Conservation (phyloP, 179 eudicot genomes). For the Spergularia azorica region DNA sequence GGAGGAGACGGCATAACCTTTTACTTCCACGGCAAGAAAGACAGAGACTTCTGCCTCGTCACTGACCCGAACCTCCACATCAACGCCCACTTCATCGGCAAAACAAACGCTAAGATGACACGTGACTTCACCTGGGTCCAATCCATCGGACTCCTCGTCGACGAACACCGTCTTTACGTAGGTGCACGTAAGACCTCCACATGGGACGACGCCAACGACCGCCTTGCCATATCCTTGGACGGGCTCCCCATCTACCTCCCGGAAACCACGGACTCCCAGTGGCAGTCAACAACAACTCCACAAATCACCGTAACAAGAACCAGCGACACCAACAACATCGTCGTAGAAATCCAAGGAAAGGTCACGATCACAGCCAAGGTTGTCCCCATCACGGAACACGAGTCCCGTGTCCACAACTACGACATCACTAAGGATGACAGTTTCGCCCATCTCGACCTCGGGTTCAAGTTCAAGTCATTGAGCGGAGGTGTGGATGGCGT, state of each 20-base stretch:
- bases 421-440: conserved; percentile 59
- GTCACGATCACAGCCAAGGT: conserved; percentile 59
- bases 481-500: conserved; percentile 55
- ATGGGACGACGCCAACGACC: conserved; percentile 59
- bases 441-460: conserved; percentile 77
- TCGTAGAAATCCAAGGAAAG: conserved; percentile 46
- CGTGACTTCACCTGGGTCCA: conserved; percentile 85
- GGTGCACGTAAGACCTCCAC: conserved; percentile 59
- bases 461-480: conserved; percentile 49
- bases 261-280: conserved; percentile 22
- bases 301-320: conserved; percentile 32
- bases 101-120: conserved; percentile 43
- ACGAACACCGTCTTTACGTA: conserved; percentile 53
- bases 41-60: conserved; percentile 66
- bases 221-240: conserved; percentile 45
- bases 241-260: conserved; percentile 40
- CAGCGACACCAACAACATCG: conserved; percentile 24
- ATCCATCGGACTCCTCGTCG: conserved; percentile 63
- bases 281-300: conserved; percentile 30
- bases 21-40: conserved; percentile 81
- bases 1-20: conserved; percentile 70
- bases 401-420: conserved; percentile 64
- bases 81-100: conserved; percentile 80
- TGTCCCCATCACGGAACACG: conserved; percentile 55
- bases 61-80: conserved; percentile 69